Conservation (phyloP, 495 filamentous ascomycete species). For the Neurospora sp. region DNA sequence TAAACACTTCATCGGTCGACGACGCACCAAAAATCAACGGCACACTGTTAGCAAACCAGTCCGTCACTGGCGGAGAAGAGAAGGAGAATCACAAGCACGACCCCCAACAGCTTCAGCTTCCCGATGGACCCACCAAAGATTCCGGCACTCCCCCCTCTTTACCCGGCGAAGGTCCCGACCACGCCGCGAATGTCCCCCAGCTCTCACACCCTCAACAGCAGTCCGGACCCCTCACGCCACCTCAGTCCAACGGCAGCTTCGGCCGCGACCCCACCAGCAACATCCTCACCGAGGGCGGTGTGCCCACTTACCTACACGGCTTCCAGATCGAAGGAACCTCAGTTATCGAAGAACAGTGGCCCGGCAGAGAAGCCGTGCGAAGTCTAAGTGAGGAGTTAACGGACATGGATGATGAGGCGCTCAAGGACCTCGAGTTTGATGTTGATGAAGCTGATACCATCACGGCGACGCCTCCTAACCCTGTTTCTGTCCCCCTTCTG, state of each 20-base stretch:
- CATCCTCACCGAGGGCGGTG: slow-evolving; percentile 58
- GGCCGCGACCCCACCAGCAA: slow-evolving; percentile 27
- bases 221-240: slow-evolving; percentile 33
- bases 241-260: slow-evolving; percentile 39
- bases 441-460: slow-evolving; percentile 32
- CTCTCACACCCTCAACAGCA: slow-evolving; percentile 19
- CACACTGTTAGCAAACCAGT: slow-evolving; percentile 13
- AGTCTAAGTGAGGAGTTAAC: slow-evolving; percentile 78
- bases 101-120: slow-evolving; percentile 16
- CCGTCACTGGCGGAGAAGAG: slow-evolving; percentile 7
- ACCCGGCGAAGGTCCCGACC: slow-evolving; percentile 18
- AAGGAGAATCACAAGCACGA: slow-evolving; percentile 2
- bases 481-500: slow-evolving; percentile 4
- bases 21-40: slow-evolving; percentile 24
- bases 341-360: slow-evolving; percentile 46
- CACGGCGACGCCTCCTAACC: slow-evolving; percentile 27
- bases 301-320: slow-evolving; percentile 79
- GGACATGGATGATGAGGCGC: slow-evolving; percentile 79
- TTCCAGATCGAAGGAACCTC: slow-evolving; percentile 72
- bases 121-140: slow-evolving; percentile 10
- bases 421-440: slow-evolving; percentile 48
- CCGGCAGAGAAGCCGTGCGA: slow-evolving; percentile 61
- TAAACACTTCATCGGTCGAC: slow-evolving; percentile 27
- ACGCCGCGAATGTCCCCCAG: slow-evolving; percentile 7
- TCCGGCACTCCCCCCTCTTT: slow-evolving; percentile 29